Evolutionary conservation across 805 yeast species (phyloP).

Genomic region (Priceomyces haplophilus): DNA sequence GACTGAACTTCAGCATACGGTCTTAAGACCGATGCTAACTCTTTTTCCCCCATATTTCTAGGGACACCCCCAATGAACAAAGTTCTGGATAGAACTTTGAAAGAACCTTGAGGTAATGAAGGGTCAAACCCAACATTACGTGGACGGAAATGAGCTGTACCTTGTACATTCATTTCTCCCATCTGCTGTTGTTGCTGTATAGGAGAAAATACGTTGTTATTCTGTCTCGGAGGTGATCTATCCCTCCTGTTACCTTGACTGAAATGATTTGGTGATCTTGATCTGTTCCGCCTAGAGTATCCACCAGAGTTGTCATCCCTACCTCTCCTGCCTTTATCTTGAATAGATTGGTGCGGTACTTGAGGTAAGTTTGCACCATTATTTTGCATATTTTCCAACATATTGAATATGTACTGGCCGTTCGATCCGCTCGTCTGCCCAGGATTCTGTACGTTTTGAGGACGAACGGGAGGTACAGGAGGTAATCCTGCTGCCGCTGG

Average conservation of each 20-base stretch:
- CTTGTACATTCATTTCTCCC: constrained; percentile 65
- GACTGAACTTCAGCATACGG: constrained; percentile 93
- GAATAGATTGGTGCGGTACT: constrained; percentile 12
- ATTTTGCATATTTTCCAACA: constrained; percentile 52
- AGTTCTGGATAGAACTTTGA: constrained; percentile 86
- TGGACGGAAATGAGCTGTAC: constrained; percentile 75
- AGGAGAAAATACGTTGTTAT: constrained; percentile 1
- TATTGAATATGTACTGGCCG: constrained; percentile 44
- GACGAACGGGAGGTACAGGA: constrained; percentile 15
- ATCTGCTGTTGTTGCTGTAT: constrained; percentile 12
- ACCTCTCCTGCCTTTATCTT: constrained; percentile 17
- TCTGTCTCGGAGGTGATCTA: constrained; percentile 27
- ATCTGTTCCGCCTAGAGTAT: constrained; percentile 50
- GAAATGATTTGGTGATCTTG: constrained; percentile 47
- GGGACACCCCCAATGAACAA: constrained; percentile 94
- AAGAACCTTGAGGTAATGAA: constrained; percentile 68
- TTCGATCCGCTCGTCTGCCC: constrained; percentile 18
- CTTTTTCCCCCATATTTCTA: constrained; percentile 70
- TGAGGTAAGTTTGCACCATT: constrained; percentile 16
- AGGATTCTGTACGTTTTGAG: constrained; percentile 9
- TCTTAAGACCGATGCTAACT: constrained; percentile 64
- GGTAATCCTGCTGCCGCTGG: constrained; percentile 10
- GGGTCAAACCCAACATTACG: constrained; percentile 69
- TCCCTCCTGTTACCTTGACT: constrained; percentile 21
- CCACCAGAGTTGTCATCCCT: constrained; percentile 23